Percentiles rank a stretch among this genome's conserved stretches.
phyloP scores from a whole-genome alignment of 176 grass and related monocot genomes.

The Zoysia japonica region DNA sequence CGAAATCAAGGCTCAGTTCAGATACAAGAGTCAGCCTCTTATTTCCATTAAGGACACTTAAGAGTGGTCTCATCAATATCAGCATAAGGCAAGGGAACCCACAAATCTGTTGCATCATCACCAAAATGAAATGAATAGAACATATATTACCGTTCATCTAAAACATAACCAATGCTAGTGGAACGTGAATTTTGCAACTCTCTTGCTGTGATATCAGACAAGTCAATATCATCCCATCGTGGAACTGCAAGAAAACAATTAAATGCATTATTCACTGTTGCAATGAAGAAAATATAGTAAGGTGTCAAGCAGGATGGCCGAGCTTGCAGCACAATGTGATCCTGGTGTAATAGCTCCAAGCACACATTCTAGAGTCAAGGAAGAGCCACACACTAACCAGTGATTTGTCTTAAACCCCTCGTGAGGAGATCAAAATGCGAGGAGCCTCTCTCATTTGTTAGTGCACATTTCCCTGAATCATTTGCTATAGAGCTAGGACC shows the following conservation, averaged over 20 bases:
- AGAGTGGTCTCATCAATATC: not conserved
- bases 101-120: not conserved
- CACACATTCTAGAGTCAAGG: not conserved
- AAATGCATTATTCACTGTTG: not conserved
- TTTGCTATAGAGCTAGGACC: constrained; percentile 16
- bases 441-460: constrained; percentile 28
- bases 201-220: constrained; percentile 24
- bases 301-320: not conserved
- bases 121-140: not conserved
- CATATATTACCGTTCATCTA: constrained; percentile 62
- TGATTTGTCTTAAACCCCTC: constrained; percentile 57
- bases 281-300: not conserved
- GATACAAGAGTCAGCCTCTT: not conserved
- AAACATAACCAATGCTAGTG: constrained; percentile 67
- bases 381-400: constrained; percentile 39
- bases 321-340: too few relatives aligned
- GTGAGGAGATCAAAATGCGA: constrained; percentile 57
- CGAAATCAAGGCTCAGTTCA: too few relatives aligned
- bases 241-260: constrained; percentile 44
- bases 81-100: not conserved
- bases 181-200: constrained; percentile 11
- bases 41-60: not conserved
- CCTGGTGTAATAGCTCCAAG: not conserved
- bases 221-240: constrained; percentile 48
- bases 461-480: constrained; percentile 22